These are phyloP conservation scores for Russula brevipes DNA, from an alignment of 768 basidiomycete genomes.

Conservation along the genomic window DNA sequence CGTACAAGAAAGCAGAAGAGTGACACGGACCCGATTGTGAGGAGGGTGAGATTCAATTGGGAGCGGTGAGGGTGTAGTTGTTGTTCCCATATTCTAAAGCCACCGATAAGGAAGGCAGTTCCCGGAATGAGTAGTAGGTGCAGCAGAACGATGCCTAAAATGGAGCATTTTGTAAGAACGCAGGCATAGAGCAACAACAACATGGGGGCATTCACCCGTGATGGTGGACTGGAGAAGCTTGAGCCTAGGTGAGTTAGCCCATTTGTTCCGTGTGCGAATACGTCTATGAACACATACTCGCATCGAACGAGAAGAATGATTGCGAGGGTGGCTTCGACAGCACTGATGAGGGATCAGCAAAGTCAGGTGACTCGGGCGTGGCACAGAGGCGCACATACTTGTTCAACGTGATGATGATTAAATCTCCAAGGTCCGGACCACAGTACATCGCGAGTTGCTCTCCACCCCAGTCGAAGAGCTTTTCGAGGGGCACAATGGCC, in stretches of 20 bases:
- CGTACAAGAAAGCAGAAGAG: neutral
- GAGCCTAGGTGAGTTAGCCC: too few relatives aligned
- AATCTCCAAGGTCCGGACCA: too few relatives aligned
- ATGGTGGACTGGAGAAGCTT: too few relatives aligned
- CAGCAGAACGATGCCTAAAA: too few relatives aligned
- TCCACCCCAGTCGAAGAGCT: conserved; percentile 60
- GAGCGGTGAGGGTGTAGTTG: conserved; percentile 60
- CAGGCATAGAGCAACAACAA: too few relatives aligned
- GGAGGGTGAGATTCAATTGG: conserved; percentile 62
- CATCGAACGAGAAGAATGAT: conserved; percentile 64
- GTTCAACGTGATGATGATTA: too few relatives aligned
- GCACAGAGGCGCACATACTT: neutral
- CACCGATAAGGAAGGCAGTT: conserved; percentile 39
- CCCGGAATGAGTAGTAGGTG: too few relatives aligned
- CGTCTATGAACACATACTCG: conserved; percentile 19
- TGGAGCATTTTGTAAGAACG: too few relatives aligned
- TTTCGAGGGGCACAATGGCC: conserved; percentile 60
- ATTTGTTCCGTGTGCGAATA: too few relatives aligned
- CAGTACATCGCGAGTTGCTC: conserved; percentile 52
- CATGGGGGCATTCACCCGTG: too few relatives aligned
- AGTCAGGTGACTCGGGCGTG: neutral
- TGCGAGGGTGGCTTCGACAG: conserved; percentile 67
- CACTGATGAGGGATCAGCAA: conserved; percentile 34
- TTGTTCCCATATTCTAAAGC: conserved; percentile 59
- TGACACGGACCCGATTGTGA: conserved; percentile 55